Base-by-base conservation (phyloP, 768 basidiomycete species). In the Termitomyces sp. region DNA sequence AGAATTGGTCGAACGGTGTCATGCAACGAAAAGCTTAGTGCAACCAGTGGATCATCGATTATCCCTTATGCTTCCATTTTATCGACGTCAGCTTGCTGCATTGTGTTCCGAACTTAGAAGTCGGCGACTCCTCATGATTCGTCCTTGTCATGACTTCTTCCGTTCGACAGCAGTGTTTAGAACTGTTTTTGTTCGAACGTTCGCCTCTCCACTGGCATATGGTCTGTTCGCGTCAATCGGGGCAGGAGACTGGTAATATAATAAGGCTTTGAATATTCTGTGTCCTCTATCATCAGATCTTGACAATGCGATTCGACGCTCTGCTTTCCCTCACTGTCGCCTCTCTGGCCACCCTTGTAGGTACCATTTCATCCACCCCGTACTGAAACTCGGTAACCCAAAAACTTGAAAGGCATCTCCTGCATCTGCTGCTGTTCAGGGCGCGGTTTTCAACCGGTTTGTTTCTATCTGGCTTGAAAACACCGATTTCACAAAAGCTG, bases 391-490 rank as follows among this genome's bases (percentile, higher is more conserved):
- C 11, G 20, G 38, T 35, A 20, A 55, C 7, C 1, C 5, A 16
- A n/a, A 15, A 1, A 16, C 20, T 40, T 28, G 28, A 28, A 24
- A 60, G 59, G 48, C 54, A 38, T 50, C 59, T 42, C 45, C 55
- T 42, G 60, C 49, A 7, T 54, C n/a, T 7, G 60, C 60, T 20
- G 35, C 62, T 28, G 62, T 67, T 7, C n/a, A 63, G 38, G 74
- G 74, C 18, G 65, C 61, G n/a, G 71, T 67, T 2, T 75, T 75
- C 58, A 66, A 75, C 56, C 68, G 72, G 11, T 71, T 72, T 38
- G 57, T 75, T 12, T 65, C 64, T 35, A 84, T 88, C 59, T 87
- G 83, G 83, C 74, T 89, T 40, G 87, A 88, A 68, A 88, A 87
- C 70, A 86, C 83, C 16, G 80, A 87, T 65, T 89, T 74, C 61